Conservation (phyloP, 768 basidiomycete species). For the Auriscalpium microsporum region DNA sequence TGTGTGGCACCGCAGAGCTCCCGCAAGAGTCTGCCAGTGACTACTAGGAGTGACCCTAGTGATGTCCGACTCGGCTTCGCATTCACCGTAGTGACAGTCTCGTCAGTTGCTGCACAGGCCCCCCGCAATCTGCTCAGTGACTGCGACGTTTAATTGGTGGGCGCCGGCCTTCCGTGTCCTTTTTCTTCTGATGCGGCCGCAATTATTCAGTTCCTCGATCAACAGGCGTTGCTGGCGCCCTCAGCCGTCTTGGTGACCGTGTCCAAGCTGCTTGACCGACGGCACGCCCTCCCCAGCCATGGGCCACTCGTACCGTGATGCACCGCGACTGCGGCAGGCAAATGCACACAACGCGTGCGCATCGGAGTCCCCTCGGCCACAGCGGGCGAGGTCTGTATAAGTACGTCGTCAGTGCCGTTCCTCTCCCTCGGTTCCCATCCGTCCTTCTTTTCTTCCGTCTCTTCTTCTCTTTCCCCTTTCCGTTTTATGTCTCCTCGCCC, state of each 20-base stretch:
- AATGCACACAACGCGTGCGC: not conserved
- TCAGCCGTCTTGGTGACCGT: constrained; percentile 13
- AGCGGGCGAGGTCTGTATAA: no score
- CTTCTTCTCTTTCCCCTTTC: not conserved
- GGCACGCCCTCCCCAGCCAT: not conserved
- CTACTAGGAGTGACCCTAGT: no score
- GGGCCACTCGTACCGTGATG: not conserved
- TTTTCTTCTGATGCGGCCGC: constrained; percentile 6
- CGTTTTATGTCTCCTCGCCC: constrained; percentile 6
- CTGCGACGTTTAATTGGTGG: no score
- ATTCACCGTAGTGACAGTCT: no score
- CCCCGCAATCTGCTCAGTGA: no score
- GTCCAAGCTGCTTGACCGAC: constrained; percentile 6
- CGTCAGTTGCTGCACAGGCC: no score
- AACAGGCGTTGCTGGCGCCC: not conserved
- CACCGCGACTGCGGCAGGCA: not conserved
- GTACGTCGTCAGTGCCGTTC: not conserved
- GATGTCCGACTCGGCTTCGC: no score
- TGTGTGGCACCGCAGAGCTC: no score
- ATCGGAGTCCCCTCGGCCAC: no score
- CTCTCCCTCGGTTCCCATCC: not conserved
- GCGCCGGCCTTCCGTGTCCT: no score
- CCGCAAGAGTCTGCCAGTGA: no score
- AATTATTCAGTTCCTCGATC: constrained; percentile 4
- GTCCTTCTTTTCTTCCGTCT: not conserved